These are phyloP conservation scores for Drosera spatulata DNA, from an alignment of 179 eudicot genomes.

Conservation along the genomic window DNA sequence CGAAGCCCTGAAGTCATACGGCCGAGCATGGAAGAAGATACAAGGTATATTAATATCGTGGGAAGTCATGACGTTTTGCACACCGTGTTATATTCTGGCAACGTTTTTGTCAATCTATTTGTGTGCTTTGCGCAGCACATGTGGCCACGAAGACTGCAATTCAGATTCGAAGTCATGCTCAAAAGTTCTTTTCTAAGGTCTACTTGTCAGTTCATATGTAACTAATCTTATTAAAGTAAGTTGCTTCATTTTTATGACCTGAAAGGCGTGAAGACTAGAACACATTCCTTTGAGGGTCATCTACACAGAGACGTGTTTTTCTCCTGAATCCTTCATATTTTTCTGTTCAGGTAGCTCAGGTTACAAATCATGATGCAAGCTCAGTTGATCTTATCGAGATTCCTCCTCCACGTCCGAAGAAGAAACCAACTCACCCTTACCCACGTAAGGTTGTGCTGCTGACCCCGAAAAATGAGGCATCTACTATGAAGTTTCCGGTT, in stretches of 20 bases:
- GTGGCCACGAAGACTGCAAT: conserved; percentile 92
- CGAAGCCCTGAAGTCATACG: conserved; percentile 78
- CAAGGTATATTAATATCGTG: conserved; percentile 39
- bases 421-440: conserved; percentile 10
- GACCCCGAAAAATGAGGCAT: conserved; percentile 9
- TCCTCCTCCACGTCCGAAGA: conserved; percentile 13
- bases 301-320: background rate
- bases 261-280: conserved; percentile 17
- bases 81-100: background rate
- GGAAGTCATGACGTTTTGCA: background rate
- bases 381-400: conserved; percentile 11
- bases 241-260: conserved; percentile 21
- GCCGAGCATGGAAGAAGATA: conserved; percentile 86
- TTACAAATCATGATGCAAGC: conserved; percentile 16
- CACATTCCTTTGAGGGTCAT: conserved; percentile 16
- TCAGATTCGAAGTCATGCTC: conserved; percentile 97
- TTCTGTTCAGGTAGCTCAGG: conserved; percentile 36
- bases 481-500: conserved; percentile 13
- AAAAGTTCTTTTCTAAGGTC: conserved; percentile 7
- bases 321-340: background rate
- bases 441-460: conserved; percentile 31
- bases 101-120: conserved; percentile 2
- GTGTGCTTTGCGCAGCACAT: conserved; percentile 42
- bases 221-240: conserved; percentile 30
- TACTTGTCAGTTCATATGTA: conserved; percentile 19